A percentile compares a stretch with the other conserved stretches of the same genome.
Conservation (phyloP, 75 land plant species). For the Picea sitchensis region DNA sequence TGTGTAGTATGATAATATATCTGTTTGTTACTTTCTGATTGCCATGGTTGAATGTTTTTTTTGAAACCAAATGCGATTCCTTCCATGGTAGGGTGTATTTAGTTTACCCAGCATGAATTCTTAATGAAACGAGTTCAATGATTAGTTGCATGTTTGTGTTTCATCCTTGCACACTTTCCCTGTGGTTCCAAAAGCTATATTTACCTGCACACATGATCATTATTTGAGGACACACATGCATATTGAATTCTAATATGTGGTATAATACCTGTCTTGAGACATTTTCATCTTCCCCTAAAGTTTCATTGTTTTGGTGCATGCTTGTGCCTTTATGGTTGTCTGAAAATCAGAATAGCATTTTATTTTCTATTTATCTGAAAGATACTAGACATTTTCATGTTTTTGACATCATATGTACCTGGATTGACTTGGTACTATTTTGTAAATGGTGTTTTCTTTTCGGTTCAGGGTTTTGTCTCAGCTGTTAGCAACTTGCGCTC, state of each 20-base stretch:
- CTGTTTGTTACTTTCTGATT: neutral
- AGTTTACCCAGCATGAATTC: neutral
- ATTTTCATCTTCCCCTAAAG: neutral
- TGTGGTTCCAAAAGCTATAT: neutral
- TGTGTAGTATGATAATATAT: neutral
- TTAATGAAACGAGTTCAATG: neutral
- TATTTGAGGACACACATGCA: neutral
- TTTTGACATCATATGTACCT: neutral
- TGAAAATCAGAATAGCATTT: too few relatives aligned
- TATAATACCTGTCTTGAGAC: neutral
- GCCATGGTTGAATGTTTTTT: too few relatives aligned
- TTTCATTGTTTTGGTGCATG: too few relatives aligned
- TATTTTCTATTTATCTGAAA: too few relatives aligned
- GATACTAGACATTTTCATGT: too few relatives aligned
- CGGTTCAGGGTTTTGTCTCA: constrained; percentile 79
- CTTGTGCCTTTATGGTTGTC: too few relatives aligned
- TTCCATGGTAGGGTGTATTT: neutral
- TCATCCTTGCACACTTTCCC: neutral
- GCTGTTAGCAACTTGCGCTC: constrained; percentile 78
- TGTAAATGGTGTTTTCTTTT: neutral
- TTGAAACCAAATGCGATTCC: neutral
- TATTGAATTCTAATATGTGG: neutral
- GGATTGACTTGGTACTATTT: neutral
- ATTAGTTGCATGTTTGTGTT: neutral
- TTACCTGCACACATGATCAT: neutral